Evolutionary conservation across 2,329 filamentous ascomycete species (phyloP).

Genomic region (Hymenoscyphus infarciens): DNA sequence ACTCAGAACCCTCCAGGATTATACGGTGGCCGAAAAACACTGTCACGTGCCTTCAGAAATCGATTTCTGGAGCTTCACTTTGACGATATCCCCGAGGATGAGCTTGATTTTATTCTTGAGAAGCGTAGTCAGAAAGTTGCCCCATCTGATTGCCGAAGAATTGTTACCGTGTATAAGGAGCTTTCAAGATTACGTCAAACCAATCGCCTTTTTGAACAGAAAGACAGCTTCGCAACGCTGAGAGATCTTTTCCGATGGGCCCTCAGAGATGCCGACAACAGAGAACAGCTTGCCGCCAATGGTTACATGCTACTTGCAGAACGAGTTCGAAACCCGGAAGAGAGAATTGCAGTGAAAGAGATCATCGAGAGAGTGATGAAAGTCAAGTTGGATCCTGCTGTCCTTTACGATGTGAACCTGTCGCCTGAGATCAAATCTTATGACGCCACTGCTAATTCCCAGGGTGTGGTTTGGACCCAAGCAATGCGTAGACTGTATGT

Average conservation of each 20-base stretch:
- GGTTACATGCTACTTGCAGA: constrained; percentile 96
- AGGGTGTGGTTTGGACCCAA: constrained; percentile 85
- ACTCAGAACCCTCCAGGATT: constrained; percentile 95
- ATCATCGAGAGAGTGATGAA: constrained; percentile 91
- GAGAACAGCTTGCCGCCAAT: constrained; percentile 84
- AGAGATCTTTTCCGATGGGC: constrained; percentile 97
- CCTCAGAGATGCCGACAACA: constrained; percentile 74
- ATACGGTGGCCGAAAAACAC: constrained; percentile 88
- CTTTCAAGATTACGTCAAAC: constrained; percentile 87
- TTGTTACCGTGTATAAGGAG: constrained; percentile 91
- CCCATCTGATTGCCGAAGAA: constrained; percentile 84
- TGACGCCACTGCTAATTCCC: constrained; percentile 45
- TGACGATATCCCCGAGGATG: constrained; percentile 94
- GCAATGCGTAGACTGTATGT: constrained; percentile 92
- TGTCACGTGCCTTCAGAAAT: constrained; percentile 94
- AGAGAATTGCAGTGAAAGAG: constrained; percentile 77
- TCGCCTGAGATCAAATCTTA: constrained; percentile 54
- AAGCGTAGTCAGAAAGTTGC: constrained; percentile 82
- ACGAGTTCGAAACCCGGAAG: constrained; percentile 85
- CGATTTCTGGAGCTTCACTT: constrained; percentile 96
- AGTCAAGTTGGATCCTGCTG: constrained; percentile 70
- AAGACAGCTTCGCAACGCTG: constrained; percentile 93
- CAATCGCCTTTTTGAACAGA: constrained; percentile 89
- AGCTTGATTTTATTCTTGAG: constrained; percentile 87
- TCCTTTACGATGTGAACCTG: constrained; percentile 64